Evolutionary conservation across 306 rosid species (phyloP).

Genomic region (Trichosanthes cucumerina): DNA sequence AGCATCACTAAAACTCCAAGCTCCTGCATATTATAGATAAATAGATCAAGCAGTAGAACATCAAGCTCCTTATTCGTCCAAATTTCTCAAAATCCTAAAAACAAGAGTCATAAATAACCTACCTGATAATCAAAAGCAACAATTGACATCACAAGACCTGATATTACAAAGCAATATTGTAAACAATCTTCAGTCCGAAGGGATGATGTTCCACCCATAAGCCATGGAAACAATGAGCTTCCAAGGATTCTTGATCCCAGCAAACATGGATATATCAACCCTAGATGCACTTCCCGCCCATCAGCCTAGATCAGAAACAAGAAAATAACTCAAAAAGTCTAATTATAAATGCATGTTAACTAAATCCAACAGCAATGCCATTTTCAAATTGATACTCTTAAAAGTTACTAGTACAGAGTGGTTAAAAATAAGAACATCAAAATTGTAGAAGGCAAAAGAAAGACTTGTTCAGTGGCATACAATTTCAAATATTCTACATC

Average conservation of each 20-base stretch:
- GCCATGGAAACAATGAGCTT: slow-evolving; percentile 77
- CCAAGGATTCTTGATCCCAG: slow-evolving; percentile 89
- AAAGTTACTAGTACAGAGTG: not conserved
- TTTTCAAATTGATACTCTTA: not conserved
- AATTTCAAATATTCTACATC: not conserved
- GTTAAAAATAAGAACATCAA: not conserved
- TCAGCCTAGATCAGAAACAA: slow-evolving; percentile 59
- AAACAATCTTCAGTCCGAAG: slow-evolving; percentile 72
- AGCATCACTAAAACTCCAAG: slow-evolving; percentile 57
- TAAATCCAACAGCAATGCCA: not conserved
- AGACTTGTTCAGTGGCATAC: not conserved
- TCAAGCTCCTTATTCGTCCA: slow-evolving; percentile 5
- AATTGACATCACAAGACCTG: slow-evolving; percentile 55
- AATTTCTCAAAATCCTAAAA: not conserved
- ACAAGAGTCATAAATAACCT: not conserved
- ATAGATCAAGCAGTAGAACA: slow-evolving; percentile 13
- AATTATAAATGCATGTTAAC: not conserved
- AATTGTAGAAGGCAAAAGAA: not conserved
- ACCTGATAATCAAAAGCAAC: slow-evolving; percentile 93
- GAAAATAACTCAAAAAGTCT: not conserved
- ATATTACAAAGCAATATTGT: slow-evolving; percentile 36
- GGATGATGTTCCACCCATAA: slow-evolving; percentile 59
- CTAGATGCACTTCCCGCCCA: slow-evolving; percentile 84
- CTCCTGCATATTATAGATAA: slow-evolving; percentile 45
- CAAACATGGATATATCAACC: slow-evolving; percentile 72